phyloP scores from a whole-genome alignment of 1,284 basidiomycete genomes.

The Inonotus obliquus region DNA sequence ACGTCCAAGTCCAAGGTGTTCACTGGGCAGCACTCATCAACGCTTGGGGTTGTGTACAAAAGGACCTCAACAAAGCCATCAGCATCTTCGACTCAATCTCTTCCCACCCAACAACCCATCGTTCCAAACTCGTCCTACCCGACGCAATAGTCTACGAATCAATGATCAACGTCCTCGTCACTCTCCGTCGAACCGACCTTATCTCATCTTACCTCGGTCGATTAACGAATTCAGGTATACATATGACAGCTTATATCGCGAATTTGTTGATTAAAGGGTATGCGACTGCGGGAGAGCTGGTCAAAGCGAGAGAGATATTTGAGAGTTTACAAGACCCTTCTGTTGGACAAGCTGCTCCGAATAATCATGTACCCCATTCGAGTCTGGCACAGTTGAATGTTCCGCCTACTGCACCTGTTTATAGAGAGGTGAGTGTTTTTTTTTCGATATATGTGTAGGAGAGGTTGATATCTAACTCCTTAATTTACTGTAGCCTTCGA shows the following conservation, averaged over 20 bases:
- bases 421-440: constrained; percentile 73
- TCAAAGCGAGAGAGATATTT: constrained; percentile 73
- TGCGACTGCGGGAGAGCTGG: constrained; percentile 68
- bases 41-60: constrained; percentile 79
- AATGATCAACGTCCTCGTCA: constrained; percentile 83
- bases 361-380: constrained; percentile 79
- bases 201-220: constrained; percentile 65
- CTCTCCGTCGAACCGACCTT: constrained; percentile 76
- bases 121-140: constrained; percentile 37
- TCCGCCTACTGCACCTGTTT: constrained; percentile 58
- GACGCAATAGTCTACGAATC: constrained; percentile 93
- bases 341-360: constrained; percentile 81
- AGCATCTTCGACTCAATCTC: constrained; percentile 76
- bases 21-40: constrained; percentile 95
- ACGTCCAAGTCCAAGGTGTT: constrained; percentile 67
- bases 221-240: constrained; percentile 63
- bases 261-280: constrained; percentile 92
- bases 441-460: not conserved
- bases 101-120: constrained; percentile 39
- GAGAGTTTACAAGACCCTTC: constrained; percentile 85
- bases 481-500: constrained; percentile 58
- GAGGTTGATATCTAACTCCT: not conserved
- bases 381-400: constrained; percentile 29
- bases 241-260: constrained; percentile 94
- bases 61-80: constrained; percentile 77